phyloP scores from a whole-genome alignment of 768 basidiomycete species.

The Dendrothele bispora region DNA sequence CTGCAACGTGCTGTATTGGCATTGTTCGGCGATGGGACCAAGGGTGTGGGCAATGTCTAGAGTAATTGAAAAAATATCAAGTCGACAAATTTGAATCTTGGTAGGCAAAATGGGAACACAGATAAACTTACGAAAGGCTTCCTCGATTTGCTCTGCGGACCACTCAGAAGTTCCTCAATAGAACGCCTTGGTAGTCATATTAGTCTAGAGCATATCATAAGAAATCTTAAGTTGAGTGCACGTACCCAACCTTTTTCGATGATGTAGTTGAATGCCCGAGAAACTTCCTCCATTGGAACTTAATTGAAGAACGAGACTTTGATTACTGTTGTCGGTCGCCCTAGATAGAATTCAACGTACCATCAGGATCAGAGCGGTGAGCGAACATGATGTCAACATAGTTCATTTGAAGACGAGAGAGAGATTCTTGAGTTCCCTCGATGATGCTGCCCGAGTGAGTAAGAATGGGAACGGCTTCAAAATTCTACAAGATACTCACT shows the following conservation, averaged over 20 bases:
- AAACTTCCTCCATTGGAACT: conserved; percentile 75
- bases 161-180: conserved; percentile 83
- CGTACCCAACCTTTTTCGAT: conserved; percentile 69
- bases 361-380: conserved; percentile 61
- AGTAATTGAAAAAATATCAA: no score
- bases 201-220: no score
- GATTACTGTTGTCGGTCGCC: not conserved
- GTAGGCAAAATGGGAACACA: not conserved
- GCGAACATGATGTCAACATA: conserved; percentile 76
- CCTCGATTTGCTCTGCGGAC: conserved; percentile 67
- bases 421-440: conserved; percentile 66
- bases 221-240: no score
- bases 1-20: conserved; percentile 75
- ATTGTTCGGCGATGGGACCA: conserved; percentile 75
- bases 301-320: no score
- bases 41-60: conserved; percentile 68
- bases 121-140: conserved; percentile 50
- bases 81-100: conserved; percentile 6
- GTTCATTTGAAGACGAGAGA: conserved; percentile 68
- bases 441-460: conserved; percentile 48
- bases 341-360: conserved; percentile 35
- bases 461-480: not conserved
- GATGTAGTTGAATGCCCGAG: conserved; percentile 77
- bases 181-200: conserved; percentile 51
- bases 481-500: no score